Conservation (phyloP, 2,329 filamentous ascomycete species). For the Chlorencoelia australis region DNA sequence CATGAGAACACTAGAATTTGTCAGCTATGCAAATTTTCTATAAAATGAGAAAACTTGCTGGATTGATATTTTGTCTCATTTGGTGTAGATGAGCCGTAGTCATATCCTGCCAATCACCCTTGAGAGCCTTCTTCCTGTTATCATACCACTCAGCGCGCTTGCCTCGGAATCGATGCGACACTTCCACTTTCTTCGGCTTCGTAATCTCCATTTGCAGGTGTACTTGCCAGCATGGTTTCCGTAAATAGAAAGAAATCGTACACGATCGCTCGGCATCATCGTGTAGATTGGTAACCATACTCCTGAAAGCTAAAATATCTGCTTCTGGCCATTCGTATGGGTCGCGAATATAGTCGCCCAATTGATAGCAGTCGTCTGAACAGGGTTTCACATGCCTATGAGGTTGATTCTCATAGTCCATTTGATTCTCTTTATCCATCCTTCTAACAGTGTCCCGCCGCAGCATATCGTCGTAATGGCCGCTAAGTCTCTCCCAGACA, state of each 20-base stretch:
- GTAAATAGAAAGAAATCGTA: slow-evolving; percentile 16
- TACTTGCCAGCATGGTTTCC: slow-evolving; percentile 22
- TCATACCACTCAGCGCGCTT: slow-evolving; percentile 23
- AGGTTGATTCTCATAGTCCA: too few relatives aligned
- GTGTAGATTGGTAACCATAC: slow-evolving; percentile 12
- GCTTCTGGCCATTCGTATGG: slow-evolving; percentile 1
- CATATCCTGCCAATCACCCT: slow-evolving; percentile 16
- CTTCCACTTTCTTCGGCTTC: neutral
- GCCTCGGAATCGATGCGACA: neutral
- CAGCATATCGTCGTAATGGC: slow-evolving; percentile 14
- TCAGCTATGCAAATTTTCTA: slow-evolving; percentile 39
- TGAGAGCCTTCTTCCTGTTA: slow-evolving; percentile 17
- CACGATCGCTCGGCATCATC: slow-evolving; percentile 14
- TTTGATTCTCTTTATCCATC: neutral
- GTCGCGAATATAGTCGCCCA: neutral
- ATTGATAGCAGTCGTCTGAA: neutral
- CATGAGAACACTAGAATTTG: slow-evolving; percentile 52
- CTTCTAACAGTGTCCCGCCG: slow-evolving; percentile 11
- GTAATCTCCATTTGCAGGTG: slow-evolving; percentile 12
- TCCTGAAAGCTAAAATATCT: slow-evolving; percentile 1
- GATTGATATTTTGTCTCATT: slow-evolving; percentile 35
- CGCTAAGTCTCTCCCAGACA: slow-evolving; percentile 10
- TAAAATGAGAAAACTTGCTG: slow-evolving; percentile 41
- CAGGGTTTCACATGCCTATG: neutral
- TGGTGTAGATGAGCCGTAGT: slow-evolving; percentile 21